Percentiles rank a stretch among this genome's conserved stretches.
Conservation (phyloP, 2,329 filamentous ascomycete species). For the Tolypocladium amazonense region DNA sequence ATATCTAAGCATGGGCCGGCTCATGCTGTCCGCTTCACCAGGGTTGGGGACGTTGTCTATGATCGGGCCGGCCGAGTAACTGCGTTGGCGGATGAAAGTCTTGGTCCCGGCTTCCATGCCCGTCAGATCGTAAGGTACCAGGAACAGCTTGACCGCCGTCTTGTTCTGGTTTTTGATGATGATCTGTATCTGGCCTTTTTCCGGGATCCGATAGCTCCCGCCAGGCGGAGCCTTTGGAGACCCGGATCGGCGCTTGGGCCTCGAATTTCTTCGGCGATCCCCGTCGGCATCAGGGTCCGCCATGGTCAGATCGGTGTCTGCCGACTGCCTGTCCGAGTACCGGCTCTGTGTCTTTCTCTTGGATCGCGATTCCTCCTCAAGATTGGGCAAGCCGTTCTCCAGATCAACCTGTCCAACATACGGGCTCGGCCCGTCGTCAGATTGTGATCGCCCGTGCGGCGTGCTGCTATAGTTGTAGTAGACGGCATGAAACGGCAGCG, state of each 20-base stretch:
- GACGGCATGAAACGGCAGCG: conserved; percentile 82
- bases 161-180: conserved; percentile 98
- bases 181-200: conserved; percentile 89
- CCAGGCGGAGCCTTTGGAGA: conserved; percentile 56
- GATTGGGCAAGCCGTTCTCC: conserved; percentile 61
- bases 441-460: conserved; percentile 48
- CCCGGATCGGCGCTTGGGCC: conserved; percentile 43
- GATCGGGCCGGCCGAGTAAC: conserved; percentile 79
- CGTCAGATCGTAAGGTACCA: conserved; percentile 83
- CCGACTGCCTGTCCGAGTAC: conserved; percentile 23
- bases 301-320: conserved; percentile 14
- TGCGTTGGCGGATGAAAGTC: conserved; percentile 90
- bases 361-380: conserved; percentile 34
- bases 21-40: conserved; percentile 14
- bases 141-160: conserved; percentile 90
- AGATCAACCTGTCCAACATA: conserved; percentile 92
- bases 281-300: conserved; percentile 14
- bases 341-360: conserved; percentile 39
- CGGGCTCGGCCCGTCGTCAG: conserved; percentile 81
- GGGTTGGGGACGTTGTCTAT: conserved; percentile 50
- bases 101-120: conserved; percentile 93
- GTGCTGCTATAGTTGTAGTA: conserved; percentile 86
- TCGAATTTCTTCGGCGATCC: conserved; percentile 18
- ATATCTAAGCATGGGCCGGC: conserved; percentile 73
- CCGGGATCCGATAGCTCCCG: conserved; percentile 86